phyloP scores from a whole-genome alignment of 2,329 filamentous ascomycete genomes.

The Clonostachys chloroleuca region DNA sequence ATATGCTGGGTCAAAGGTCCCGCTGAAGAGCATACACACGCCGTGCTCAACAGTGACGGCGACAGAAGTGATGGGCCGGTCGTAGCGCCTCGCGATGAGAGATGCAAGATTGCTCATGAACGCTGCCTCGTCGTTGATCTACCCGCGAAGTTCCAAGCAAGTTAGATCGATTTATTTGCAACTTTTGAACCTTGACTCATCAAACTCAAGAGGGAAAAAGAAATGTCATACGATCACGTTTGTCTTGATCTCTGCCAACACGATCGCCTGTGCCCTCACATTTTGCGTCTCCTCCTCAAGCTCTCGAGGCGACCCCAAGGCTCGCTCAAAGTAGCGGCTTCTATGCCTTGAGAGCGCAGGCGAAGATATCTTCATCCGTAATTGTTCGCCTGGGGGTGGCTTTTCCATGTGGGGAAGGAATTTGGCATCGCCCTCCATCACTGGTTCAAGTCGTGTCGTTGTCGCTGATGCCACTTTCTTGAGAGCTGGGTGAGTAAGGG shows the following conservation, averaged over 20 bases:
- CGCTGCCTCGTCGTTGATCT: slow-evolving; percentile 72
- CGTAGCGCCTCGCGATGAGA: slow-evolving; percentile 70
- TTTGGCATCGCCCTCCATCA: slow-evolving; percentile 17
- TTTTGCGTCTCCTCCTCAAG: slow-evolving; percentile 27
- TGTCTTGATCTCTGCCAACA: slow-evolving; percentile 60
- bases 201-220: background rate
- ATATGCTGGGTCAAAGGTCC: slow-evolving; percentile 76
- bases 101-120: slow-evolving; percentile 72
- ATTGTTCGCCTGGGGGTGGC: slow-evolving; percentile 5
- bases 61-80: slow-evolving; percentile 68
- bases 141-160: background rate
- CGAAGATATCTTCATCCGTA: slow-evolving; percentile 9
- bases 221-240: slow-evolving; percentile 48
- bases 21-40: slow-evolving; percentile 69
- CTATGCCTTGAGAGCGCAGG: slow-evolving; percentile 10
- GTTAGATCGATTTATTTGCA: background rate
- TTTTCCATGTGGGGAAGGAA: slow-evolving; percentile 8
- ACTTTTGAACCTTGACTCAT: too few species aligned
- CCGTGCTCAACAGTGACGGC: slow-evolving; percentile 74
- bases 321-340: slow-evolving; percentile 37
- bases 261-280: slow-evolving; percentile 49
- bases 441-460: slow-evolving; percentile 15
- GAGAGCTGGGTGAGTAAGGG: background rate
- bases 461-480: background rate
- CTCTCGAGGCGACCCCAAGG: slow-evolving; percentile 28